phyloP scores from a whole-genome alignment of 306 rosid species.

The Prinsepia uniflora region DNA sequence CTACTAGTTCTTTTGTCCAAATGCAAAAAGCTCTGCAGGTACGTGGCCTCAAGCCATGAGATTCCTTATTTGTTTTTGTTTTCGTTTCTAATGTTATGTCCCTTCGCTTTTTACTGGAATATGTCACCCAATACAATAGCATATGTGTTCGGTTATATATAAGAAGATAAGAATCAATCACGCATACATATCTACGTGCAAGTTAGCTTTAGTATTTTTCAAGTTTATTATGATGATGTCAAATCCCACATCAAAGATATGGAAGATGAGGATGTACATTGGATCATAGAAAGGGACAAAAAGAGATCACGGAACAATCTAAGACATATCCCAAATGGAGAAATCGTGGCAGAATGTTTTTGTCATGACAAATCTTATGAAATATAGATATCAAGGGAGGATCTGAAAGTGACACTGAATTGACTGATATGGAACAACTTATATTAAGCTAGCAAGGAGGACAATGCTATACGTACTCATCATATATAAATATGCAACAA shows the following conservation, averaged over 20 bases:
- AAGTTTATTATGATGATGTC: not conserved
- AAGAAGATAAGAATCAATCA: too few species aligned
- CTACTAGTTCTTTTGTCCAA: constrained; percentile 28
- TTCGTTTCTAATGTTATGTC: constrained; percentile 35
- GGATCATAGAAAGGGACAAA: not conserved
- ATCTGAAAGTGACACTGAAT: constrained; percentile 50
- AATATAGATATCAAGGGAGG: constrained; percentile 17
- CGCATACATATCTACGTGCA: too few species aligned
- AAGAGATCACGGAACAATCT: constrained; percentile 13
- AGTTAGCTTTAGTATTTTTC: too few species aligned
- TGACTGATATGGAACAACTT: constrained; percentile 36
- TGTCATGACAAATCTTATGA: constrained; percentile 16
- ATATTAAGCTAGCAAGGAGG: not conserved
- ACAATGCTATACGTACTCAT: too few species aligned
- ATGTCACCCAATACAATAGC: constrained; percentile 49
- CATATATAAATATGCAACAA: constrained; percentile 22
- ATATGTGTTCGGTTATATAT: too few species aligned
- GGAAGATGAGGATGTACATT: not conserved
- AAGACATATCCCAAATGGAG: not conserved
- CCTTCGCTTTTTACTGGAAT: constrained; percentile 30
- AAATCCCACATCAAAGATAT: not conserved
- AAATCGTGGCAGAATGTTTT: constrained; percentile 16
- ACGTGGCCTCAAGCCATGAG: constrained; percentile 43
- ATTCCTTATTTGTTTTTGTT: constrained; percentile 19
- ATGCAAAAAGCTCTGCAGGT: constrained; percentile 23